Base-by-base conservation (phyloP, 2,329 filamentous ascomycete genomes). In the Aureobasidium sp. region DNA sequence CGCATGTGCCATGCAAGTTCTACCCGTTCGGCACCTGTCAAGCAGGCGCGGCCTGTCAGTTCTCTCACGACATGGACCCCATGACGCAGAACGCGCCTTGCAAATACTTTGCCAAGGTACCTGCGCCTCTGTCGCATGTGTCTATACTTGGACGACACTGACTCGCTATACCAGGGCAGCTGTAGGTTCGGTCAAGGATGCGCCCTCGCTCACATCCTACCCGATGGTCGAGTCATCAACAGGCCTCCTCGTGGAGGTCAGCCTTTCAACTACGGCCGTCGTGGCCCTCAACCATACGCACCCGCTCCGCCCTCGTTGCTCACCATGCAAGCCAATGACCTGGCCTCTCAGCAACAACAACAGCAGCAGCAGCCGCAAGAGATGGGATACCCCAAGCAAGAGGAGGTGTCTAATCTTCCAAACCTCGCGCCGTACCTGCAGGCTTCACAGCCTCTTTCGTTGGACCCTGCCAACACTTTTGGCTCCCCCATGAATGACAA, bases 1-100 rank as follows among this genome's bases (percentile, higher is more conserved):
- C 90, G 57, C 93, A 97, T 74, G 93, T 98, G 39, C 93, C 93
- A 34, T 98, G 93, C 86, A 97, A 97, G 78, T 98, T 98, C 85
- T 98, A 93, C 72, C 85, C 90, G 51, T 89, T 95, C 74, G 90
- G 91, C 68, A 84, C 89, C 64, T 98, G 93, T 71, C 91, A 97
- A 78, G 93, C 93, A 55, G 93, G 93, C 62, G 88, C 87, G 68
- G 89, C 90, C 60, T 98, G 93, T 74, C 93, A 93, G 35, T 98
- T 97, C 72, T 88, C 90, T 63, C 93, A 98, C 73, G 91, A 94
- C 59, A 83, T 93, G 59, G 88, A 93, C 67, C 80, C 84, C 25
- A 82, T 90, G 35, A 81, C 86, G 48, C 89, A 96, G 68, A 90
- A 87, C 57, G 83, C 94, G 60, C 81, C 82, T 11, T 98, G 93